phyloP scores from a whole-genome alignment of 306 rosid species.

The Fragaria vesca region DNA sequence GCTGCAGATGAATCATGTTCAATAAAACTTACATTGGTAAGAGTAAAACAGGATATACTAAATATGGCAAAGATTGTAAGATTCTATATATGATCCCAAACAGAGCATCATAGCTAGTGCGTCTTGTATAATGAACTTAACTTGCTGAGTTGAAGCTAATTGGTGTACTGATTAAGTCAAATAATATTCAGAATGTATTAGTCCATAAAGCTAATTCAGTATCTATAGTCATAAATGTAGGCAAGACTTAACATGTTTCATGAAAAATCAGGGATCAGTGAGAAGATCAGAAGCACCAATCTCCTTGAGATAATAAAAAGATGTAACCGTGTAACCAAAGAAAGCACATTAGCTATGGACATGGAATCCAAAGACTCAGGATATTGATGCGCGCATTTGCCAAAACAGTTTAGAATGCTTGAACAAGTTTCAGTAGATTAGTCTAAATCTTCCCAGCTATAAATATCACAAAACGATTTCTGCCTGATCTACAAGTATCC shows the following conservation, averaged over 20 bases:
- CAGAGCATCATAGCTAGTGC: background rate
- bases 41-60: background rate
- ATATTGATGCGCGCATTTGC: background rate
- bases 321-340: background rate
- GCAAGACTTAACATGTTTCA: background rate
- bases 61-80: background rate
- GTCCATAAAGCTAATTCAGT: background rate
- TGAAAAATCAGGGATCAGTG: background rate
- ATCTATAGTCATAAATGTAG: background rate
- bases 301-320: background rate
- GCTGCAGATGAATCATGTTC: conserved; percentile 41
- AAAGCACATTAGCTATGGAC: background rate
- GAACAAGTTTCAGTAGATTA: background rate
- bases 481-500: background rate
- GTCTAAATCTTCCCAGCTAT: conserved; percentile 1
- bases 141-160: background rate
- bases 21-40: conserved; percentile 18
- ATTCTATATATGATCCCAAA: background rate
- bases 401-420: background rate
- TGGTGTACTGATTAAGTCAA: background rate
- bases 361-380: background rate
- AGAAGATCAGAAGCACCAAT: background rate
- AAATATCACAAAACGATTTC: background rate
- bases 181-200: background rate
- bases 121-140: background rate